Evolutionary conservation across 2,329 filamentous ascomycete species (phyloP).

Genomic region (Fusarium sp.): DNA sequence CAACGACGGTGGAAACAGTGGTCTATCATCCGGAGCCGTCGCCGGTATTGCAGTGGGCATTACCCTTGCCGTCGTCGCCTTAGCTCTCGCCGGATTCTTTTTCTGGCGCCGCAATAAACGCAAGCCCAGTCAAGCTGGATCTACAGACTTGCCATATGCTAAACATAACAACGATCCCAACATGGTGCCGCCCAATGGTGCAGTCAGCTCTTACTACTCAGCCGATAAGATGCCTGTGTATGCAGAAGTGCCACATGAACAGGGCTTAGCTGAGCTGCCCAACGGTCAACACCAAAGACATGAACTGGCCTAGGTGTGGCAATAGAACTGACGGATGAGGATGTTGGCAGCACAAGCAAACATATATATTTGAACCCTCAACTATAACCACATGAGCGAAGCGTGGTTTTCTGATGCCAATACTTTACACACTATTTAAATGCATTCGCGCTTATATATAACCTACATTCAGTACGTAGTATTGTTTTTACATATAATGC

Average conservation of each 20-base stretch:
- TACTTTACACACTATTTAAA: not conserved
- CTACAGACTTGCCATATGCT: not conserved
- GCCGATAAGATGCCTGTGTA: not conserved
- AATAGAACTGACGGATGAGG: fast-evolving
- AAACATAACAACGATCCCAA: not conserved
- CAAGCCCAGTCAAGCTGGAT: not conserved
- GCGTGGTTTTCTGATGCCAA: not conserved
- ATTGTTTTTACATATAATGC: too few species aligned
- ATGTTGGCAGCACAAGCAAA: not conserved
- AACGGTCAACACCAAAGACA: constrained; percentile 3
- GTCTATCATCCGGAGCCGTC: constrained; percentile 22
- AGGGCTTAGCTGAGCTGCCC: not conserved
- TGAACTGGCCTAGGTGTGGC: constrained; percentile 11
- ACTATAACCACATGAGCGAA: not conserved
- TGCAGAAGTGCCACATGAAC: too few species aligned
- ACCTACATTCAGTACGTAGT: too few species aligned
- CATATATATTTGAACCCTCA: not conserved
- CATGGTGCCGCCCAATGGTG: not conserved
- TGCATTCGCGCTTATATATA: not conserved
- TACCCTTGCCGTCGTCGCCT: constrained; percentile 13
- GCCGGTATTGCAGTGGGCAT: constrained; percentile 19
- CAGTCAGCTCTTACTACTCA: not conserved
- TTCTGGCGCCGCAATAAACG: constrained; percentile 28
- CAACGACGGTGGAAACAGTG: not conserved
- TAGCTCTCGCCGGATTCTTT: constrained; percentile 17